A percentile compares a stretch with the other conserved stretches of the same genome.
Conservation (phyloP, 345 rosid genomes). For the Passiflora organensis region DNA sequence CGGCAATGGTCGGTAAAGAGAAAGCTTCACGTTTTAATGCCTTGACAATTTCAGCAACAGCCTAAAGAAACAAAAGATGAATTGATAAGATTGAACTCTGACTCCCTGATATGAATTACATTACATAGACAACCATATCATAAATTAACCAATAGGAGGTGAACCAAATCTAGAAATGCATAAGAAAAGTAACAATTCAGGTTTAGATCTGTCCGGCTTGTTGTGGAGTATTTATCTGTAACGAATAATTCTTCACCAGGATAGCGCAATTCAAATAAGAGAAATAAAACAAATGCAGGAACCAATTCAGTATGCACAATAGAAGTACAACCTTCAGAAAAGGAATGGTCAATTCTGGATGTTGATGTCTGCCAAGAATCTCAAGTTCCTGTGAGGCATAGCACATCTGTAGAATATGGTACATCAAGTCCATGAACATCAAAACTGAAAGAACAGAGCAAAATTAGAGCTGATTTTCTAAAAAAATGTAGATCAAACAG, state of each 20-base stretch:
- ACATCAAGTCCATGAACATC: slow-evolving; percentile 8
- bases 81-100: not conserved
- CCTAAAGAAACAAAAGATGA: slow-evolving; percentile 39
- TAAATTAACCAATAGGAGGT: not conserved
- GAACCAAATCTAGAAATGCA: too few relatives aligned
- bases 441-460: not conserved
- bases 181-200: too few relatives aligned
- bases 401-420: slow-evolving; percentile 56
- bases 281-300: not conserved
- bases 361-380: slow-evolving; percentile 87
- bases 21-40: slow-evolving; percentile 68
- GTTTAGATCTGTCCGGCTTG: too few relatives aligned
- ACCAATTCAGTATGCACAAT: not conserved
- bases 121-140: not conserved
- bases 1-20: slow-evolving; percentile 48
- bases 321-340: slow-evolving; percentile 67
- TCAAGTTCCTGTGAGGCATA: slow-evolving; percentile 76
- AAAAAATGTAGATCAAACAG: not conserved
- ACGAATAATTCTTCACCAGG: too few relatives aligned
- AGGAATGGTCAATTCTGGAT: slow-evolving; percentile 77
- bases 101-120: too few relatives aligned
- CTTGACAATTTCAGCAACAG: slow-evolving; percentile 68
- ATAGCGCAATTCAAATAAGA: not conserved
- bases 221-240: too few relatives aligned
- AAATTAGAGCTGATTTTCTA: not conserved